Percentiles rank a stretch among this genome's conserved stretches.
These are phyloP conservation scores for Leptographium lundbergii DNA, from an alignment of 2,329 filamentous ascomycete species.

Conservation along the genomic window DNA sequence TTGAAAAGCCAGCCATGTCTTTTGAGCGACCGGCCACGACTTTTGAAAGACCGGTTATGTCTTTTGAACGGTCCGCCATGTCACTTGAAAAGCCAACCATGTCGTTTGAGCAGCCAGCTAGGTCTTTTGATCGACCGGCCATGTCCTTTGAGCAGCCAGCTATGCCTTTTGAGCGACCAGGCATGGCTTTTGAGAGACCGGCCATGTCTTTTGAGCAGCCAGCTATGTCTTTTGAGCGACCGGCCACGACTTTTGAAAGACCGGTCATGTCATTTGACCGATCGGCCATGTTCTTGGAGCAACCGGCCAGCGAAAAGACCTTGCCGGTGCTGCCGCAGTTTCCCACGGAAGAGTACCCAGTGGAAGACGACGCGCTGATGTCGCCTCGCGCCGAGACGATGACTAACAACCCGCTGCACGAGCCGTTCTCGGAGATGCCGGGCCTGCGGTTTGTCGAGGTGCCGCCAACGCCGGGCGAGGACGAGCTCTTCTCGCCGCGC, in stretches of 20 bases:
- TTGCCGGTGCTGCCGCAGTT: constrained; percentile 3
- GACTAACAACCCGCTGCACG: constrained; percentile 53
- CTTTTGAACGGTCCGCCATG: neutral
- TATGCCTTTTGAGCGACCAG: neutral
- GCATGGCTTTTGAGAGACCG: neutral
- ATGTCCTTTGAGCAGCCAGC: neutral
- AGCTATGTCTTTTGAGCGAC: neutral
- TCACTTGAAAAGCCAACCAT: no score
- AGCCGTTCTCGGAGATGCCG: constrained; percentile 26
- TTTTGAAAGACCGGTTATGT: no score
- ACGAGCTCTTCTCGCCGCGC: constrained; percentile 39
- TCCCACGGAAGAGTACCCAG: constrained; percentile 12
- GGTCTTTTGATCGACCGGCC: neutral
- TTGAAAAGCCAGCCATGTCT: neutral
- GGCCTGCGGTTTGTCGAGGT: constrained; percentile 41
- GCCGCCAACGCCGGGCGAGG: constrained; percentile 36
- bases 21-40: neutral
- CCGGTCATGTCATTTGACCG: no score
- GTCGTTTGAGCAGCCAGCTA: no score
- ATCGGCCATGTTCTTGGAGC: neutral
- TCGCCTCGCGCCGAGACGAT: constrained; percentile 63
- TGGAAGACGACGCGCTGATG: constrained; percentile 37
- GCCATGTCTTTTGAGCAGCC: neutral
- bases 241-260: no score
- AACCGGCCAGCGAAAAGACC: neutral